These are phyloP conservation scores for Corinectria fuckeliana DNA, from an alignment of 2,329 filamentous ascomycete species.

Conservation along the genomic window DNA sequence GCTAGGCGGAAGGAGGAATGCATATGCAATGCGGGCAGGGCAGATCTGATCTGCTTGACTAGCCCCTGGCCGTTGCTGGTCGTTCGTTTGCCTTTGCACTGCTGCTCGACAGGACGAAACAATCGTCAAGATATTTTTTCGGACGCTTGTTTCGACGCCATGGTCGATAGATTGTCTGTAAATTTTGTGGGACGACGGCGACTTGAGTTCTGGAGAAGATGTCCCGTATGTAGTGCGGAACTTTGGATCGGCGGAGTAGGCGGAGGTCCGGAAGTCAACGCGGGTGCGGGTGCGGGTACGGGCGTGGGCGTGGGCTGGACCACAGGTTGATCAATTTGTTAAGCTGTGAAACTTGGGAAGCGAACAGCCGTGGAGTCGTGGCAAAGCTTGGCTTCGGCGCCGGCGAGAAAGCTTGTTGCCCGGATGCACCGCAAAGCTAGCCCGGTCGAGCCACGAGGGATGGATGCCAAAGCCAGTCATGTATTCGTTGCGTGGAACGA, in stretches of 20 bases:
- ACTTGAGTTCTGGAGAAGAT: neutral
- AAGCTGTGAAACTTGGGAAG: neutral
- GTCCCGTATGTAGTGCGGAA: neutral
- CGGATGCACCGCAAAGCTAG: neutral
- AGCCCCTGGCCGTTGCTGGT: constrained; percentile 3
- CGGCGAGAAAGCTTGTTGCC: constrained; percentile 30
- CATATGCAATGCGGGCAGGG: constrained; percentile 14
- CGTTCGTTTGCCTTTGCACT: constrained; percentile 5
- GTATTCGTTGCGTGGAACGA: constrained; percentile 8
- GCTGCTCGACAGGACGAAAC: neutral
- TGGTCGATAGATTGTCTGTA: neutral
- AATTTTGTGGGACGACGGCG: neutral
- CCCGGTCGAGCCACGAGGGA: neutral
- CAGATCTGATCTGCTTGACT: constrained; percentile 10
- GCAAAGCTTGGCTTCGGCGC: constrained; percentile 20
- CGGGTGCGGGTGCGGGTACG: neutral
- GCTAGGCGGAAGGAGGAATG: constrained; percentile 3
- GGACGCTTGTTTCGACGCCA: constrained; percentile 4
- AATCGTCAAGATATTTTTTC: neutral
- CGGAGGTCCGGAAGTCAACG: too few species aligned
- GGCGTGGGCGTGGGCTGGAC: constrained; percentile 8
- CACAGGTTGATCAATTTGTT: constrained; percentile 6
- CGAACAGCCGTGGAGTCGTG: neutral
- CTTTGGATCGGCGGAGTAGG: constrained; percentile 2
- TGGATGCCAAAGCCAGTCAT: neutral